Evolutionary conservation across 2,329 filamentous ascomycete genomes (phyloP).

Genomic region (Verticillium longisporum): DNA sequence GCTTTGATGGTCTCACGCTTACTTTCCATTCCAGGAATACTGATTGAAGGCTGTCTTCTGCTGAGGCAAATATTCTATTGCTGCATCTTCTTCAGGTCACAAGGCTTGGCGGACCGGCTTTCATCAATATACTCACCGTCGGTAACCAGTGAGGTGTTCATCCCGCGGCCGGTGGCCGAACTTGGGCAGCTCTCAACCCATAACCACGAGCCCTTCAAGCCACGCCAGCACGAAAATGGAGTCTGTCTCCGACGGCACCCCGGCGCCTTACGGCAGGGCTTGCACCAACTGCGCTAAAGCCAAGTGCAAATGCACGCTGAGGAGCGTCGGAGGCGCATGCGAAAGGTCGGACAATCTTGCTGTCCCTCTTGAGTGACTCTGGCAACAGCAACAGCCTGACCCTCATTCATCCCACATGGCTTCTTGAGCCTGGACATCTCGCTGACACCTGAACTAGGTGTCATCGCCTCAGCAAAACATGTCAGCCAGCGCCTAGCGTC

Average conservation of each 20-base stretch:
- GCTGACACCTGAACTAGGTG: conserved; percentile 15
- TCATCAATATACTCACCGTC: not conserved
- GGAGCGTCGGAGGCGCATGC: conserved; percentile 18
- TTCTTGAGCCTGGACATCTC: no score
- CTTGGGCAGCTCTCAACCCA: not conserved
- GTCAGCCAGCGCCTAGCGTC: conserved; percentile 28
- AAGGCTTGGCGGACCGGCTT: not conserved
- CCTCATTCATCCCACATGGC: no score
- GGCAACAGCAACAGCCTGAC: no score
- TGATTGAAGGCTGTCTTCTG: not conserved
- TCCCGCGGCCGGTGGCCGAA: not conserved
- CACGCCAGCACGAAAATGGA: not conserved
- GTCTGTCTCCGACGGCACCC: conserved; percentile 2
- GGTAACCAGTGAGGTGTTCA: not conserved
- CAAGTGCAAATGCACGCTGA: conserved; percentile 36
- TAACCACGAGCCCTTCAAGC: not conserved
- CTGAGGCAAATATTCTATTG: not conserved
- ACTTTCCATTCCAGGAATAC: not conserved
- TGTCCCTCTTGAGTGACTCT: no score
- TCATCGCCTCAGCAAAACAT: conserved; percentile 30
- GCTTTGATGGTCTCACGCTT: not conserved
- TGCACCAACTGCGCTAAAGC: conserved; percentile 34
- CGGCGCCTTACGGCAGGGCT: conserved; percentile 32
- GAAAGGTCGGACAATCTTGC: conserved; percentile 18
- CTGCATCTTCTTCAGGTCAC: not conserved